Evolutionary conservation across 192 early-diverging fungal genomes (phyloP), one percentile per base, ranked within the genome.

Genomic region (Podila epigama): DNA sequence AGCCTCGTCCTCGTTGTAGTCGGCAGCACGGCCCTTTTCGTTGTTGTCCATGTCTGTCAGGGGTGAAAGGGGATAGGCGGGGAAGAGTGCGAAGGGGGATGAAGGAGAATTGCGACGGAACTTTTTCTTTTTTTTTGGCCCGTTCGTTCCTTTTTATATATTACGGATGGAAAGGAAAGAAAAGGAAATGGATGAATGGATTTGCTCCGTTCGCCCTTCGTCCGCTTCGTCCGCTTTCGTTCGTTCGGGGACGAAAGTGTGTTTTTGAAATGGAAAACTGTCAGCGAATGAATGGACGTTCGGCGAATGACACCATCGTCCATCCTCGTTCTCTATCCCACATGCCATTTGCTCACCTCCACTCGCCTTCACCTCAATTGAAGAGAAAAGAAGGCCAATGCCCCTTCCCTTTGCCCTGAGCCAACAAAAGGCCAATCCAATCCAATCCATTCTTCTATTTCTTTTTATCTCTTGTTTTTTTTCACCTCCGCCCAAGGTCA

Each of bases 1-100:
- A 27, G 64, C 71, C 51, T 75, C 71, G 29, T 75, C 71, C 58
- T 75, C 71, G 33, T 75, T 75, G 44, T 67, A 75, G 63, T 57
- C 51, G 58, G 64, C 59, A 11, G 64, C 31, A 16, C 67, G 71
- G 29, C 71, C 71, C 51, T 66, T 67, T 67, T 75, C 71, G 42
- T 40, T 62, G 44, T 55, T 60, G 50, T 66, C 63, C 71, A 75
- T 75, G 48, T 40, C 51, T 12, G 20, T 4, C 22, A 7, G 16
- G 25, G 4, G 33, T 29, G 52, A 9, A 20, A 13, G 51, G 34
- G 59, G 29, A 18, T 55, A 27, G 42, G 40, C 4, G 44, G 32
- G 27, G 27, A 41, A 42, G 51, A 28, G 27, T 36, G 50, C 3
- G 1, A 15, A 27, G 51, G 31, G 29, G 11, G 36, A 36, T 9